Conservation (phyloP, 495 filamentous ascomycete species). For the Lepraria neglecta region DNA sequence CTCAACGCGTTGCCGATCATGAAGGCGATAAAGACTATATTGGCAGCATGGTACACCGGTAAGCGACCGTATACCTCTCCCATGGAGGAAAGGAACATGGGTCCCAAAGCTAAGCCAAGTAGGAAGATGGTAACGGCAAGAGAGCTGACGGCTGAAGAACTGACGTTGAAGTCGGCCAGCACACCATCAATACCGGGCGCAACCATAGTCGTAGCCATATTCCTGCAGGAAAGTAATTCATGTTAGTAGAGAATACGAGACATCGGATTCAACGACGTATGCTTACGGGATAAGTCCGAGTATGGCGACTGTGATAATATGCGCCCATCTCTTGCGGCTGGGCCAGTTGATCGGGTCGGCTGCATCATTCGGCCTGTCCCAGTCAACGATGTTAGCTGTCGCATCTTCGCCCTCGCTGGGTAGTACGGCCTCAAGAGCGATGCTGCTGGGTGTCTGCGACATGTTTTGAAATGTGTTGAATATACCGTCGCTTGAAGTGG, state of each 20-base stretch:
- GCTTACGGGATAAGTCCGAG: constrained; percentile 2
- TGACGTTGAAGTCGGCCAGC: constrained; percentile 5
- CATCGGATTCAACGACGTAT: background rate
- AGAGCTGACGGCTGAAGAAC: background rate
- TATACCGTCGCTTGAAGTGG: background rate
- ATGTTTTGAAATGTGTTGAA: background rate
- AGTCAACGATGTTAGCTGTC: background rate
- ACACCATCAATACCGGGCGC: constrained; percentile 4
- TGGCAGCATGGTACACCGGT: constrained; percentile 1
- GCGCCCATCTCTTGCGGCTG: background rate
- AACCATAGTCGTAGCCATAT: constrained; percentile 10
- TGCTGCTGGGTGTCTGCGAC: background rate
- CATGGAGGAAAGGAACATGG: background rate
- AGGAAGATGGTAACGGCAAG: constrained; percentile 11
- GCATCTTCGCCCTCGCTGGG: background rate
- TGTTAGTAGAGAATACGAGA: background rate
- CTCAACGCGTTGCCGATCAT: constrained; percentile 6
- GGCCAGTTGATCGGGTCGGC: background rate
- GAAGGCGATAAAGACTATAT: constrained; percentile 1
- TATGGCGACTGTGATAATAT: constrained; percentile 7
- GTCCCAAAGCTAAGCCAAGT: constrained; percentile 1
- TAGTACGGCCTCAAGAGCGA: background rate
- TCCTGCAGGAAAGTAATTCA: background rate
- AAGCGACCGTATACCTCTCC: constrained; percentile 5
- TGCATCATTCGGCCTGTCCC: background rate